Conservation (phyloP, 108 stramenopile species). For the Fistulifera solaris region DNA sequence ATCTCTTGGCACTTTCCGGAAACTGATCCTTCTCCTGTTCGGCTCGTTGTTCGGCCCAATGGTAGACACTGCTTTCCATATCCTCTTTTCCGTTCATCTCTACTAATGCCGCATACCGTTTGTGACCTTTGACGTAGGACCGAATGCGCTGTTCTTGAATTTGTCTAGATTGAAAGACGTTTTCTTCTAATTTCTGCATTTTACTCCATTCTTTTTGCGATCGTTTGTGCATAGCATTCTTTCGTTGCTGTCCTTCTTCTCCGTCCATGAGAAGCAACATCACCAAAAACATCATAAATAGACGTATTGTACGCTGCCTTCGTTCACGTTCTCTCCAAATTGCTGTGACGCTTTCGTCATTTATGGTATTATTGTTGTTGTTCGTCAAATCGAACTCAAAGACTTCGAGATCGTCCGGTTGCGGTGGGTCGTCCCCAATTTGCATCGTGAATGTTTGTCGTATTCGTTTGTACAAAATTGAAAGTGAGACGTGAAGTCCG, state of each 20-base stretch:
- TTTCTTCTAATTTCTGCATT: not conserved
- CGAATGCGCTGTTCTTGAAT: slow-evolving; percentile 24
- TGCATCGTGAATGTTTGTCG: no score
- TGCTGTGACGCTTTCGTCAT: not conserved
- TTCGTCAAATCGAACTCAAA: no score
- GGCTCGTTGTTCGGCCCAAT: slow-evolving; percentile 30
- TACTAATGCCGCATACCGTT: slow-evolving; percentile 40
- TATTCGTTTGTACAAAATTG: no score
- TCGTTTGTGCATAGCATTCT: slow-evolving; percentile 3
- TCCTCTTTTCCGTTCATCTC: slow-evolving; percentile 42
- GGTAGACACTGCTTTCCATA: slow-evolving; percentile 30
- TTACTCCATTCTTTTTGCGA: slow-evolving; percentile 14
- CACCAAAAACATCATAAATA: slow-evolving; percentile 74
- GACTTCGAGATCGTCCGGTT: no score
- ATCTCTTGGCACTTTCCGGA: not conserved
- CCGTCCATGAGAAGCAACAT: slow-evolving; percentile 77
- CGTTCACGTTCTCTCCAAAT: slow-evolving; percentile 72
- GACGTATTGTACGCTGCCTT: slow-evolving; percentile 58
- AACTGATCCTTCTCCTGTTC: slow-evolving; percentile 8
- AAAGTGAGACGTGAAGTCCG: no score
- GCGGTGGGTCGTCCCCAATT: no score
- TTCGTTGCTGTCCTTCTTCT: slow-evolving; percentile 37
- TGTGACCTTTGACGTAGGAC: slow-evolving; percentile 9
- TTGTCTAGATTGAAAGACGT: slow-evolving; percentile 11
- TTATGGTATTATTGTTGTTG: no score